Conservation (phyloP, 805 yeast species). For the Schwanniomyces pseudopolymorphus region DNA sequence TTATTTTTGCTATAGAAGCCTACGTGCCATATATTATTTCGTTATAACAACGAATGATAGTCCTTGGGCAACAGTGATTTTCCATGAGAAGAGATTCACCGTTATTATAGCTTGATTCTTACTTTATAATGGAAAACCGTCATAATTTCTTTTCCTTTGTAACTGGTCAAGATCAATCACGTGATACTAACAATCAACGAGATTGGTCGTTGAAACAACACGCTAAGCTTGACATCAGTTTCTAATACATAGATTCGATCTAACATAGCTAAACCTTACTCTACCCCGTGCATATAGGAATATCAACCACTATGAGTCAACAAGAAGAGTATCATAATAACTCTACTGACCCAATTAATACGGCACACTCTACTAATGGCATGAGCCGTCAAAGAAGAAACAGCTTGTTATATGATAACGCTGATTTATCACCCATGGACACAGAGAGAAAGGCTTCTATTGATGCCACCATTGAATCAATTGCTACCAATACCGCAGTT, state of each 20-base stretch:
- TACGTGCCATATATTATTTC: no score
- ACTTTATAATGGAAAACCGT: no score
- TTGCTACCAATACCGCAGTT: slow-evolving; percentile 8
- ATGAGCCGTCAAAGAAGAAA: slow-evolving; percentile 2
- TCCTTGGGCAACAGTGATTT: no score
- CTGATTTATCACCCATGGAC: not conserved
- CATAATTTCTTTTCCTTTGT: no score
- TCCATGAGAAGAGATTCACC: no score
- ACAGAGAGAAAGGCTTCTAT: slow-evolving; percentile 5
- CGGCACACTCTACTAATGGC: not conserved
- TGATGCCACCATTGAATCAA: slow-evolving; percentile 10
- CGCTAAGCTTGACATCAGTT: not conserved
- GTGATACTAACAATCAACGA: not conserved
- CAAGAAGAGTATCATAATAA: not conserved
- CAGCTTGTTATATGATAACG: slow-evolving; percentile 1
- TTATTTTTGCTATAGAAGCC: no score
- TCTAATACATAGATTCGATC: not conserved
- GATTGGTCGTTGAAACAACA: not conserved
- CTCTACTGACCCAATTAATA: not conserved
- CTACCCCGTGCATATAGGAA: not conserved
- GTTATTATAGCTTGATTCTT: no score
- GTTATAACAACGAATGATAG: no score
- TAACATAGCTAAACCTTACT: not conserved
- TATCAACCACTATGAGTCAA: not conserved
- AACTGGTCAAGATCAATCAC: no score